These are phyloP conservation scores for Phlebiopsis flavidoalba DNA, from an alignment of 768 basidiomycete genomes.

Conservation along the genomic window DNA sequence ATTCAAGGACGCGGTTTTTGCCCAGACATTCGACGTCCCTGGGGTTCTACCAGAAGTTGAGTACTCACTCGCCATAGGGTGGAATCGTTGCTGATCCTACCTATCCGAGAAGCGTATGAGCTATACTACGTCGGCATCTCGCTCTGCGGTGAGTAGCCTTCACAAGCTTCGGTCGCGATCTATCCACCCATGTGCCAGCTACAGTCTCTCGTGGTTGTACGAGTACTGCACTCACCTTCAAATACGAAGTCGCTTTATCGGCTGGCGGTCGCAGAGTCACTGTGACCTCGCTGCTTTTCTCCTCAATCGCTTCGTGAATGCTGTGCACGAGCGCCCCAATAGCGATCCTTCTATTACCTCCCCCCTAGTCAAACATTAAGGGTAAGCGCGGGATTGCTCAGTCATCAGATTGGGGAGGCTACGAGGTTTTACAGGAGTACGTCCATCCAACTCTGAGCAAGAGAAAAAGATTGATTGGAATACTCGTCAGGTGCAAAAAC, in stretches of 20 bases:
- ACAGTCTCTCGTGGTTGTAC: background rate
- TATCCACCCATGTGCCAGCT: background rate
- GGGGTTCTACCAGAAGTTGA: background rate
- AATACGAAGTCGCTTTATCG: background rate
- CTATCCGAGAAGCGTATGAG: too few species aligned
- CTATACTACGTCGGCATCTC: background rate
- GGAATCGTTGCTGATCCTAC: too few species aligned
- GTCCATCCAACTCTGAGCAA: background rate
- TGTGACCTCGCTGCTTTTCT: background rate
- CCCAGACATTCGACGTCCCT: too few species aligned
- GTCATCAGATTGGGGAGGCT: background rate
- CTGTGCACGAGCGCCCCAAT: background rate
- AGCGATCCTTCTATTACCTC: background rate
- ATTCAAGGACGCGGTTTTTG: too few species aligned
- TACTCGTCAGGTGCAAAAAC: background rate
- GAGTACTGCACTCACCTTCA: background rate
- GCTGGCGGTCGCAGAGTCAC: slow-evolving; percentile 1
- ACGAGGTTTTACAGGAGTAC: background rate
- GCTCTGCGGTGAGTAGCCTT: background rate
- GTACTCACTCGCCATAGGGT: too few species aligned
- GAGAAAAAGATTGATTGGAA: background rate
- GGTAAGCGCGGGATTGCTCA: background rate
- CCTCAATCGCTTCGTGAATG: background rate
- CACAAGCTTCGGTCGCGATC: background rate
- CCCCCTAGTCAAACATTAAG: background rate